A percentile compares a stretch with the other conserved stretches of the same genome.
Evolutionary conservation across 1,139 yeast genomes (phyloP).

Genomic region (Diutina sp.): DNA sequence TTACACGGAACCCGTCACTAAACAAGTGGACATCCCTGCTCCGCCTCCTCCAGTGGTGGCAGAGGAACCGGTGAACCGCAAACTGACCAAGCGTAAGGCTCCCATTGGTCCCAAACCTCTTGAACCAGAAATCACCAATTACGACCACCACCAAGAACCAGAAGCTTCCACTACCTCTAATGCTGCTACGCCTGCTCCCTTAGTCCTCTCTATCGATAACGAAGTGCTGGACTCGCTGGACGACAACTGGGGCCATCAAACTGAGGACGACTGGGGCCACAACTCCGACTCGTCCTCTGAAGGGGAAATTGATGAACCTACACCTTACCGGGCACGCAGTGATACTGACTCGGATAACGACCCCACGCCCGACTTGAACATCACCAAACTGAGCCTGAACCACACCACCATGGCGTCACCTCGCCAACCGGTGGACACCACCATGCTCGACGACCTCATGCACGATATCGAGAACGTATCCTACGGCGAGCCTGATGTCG

Average conservation of each 20-base stretch:
- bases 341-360: background rate
- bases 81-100: background rate
- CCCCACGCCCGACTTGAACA: background rate
- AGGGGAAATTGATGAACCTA: background rate
- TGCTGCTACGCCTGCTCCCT: background rate
- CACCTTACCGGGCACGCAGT: background rate
- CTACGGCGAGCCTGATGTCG: background rate
- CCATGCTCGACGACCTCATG: conserved; percentile 1
- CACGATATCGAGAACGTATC: conserved; percentile 1
- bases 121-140: background rate
- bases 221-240: conserved; percentile 1
- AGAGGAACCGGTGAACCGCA: background rate
- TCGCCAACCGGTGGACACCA: conserved; percentile 1
- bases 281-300: background rate
- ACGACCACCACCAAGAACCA: background rate
- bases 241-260: background rate
- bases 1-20: background rate
- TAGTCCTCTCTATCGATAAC: background rate
- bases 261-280: background rate
- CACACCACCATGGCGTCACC: background rate
- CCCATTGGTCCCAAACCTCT: background rate
- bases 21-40: too few relatives aligned
- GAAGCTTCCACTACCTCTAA: too few relatives aligned
- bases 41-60: background rate
- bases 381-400: background rate